Base-by-base conservation (phyloP, 208 protist species). In the Wallacemonas collosoma region DNA sequence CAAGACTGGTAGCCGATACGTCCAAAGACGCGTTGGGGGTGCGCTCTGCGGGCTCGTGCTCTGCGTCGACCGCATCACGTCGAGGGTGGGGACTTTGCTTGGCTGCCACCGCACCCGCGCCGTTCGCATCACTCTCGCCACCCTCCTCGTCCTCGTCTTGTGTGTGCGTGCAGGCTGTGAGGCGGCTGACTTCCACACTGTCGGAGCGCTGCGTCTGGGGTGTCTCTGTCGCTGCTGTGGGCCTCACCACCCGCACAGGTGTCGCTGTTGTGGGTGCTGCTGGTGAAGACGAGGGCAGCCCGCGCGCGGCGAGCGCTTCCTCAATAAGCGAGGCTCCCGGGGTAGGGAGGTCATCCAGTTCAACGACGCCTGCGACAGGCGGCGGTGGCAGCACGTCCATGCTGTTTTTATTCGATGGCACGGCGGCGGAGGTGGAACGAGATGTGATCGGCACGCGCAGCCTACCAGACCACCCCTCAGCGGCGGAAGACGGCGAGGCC, bases 261-360 rank as follows among this genome's bases (percentile, higher is more conserved):
- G 26, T 26, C 26, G 26, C 26, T 26, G 0, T 26, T 41, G 60
- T 35, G 41, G 40, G 6, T 50, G 60, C 12, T 45, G 40, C 9
- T 3, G 60, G 5, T 7, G 14, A 14, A 38, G 60, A 17, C 41
- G 43, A 17, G 11, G 15, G 26, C 11, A 65, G 9, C 7, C 60
- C 60, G 26, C 60, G 60, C n/a, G 60, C 60, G 9, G 60, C 60
- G 8, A 65, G 40, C 12, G 60, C 60, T 48, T 65, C 60, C 43
- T 65, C 9, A 50, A 65, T 65, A 9, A 65, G n/a, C 12, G 60
- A 65, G 6, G 60, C 60, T 8, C 60, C 60, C 12, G 60, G 60
- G 0, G 40, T 17, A n/a, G 53, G 53, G 14, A 57, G 14, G 1
- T 57, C 53, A 26, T 26, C 26, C 26, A 26, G 26, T 26, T 26